phyloP scores from a whole-genome alignment of 2,329 filamentous ascomycete species.

The Capronia coronata region DNA sequence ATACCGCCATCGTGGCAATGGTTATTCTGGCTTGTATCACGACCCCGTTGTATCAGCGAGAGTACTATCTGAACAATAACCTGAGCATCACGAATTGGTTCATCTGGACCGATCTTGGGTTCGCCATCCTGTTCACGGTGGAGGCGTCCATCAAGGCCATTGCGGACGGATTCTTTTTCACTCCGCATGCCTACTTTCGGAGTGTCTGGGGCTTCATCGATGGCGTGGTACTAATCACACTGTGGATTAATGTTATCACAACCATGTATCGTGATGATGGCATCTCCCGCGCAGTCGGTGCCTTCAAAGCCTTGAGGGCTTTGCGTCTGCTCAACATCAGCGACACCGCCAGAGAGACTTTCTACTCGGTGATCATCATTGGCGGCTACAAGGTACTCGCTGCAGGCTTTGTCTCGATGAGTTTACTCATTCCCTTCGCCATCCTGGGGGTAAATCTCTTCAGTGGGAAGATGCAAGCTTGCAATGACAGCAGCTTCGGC shows the following conservation, averaged over 20 bases:
- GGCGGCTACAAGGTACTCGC: slow-evolving; percentile 92
- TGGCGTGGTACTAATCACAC: slow-evolving; percentile 77
- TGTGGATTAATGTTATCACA: slow-evolving; percentile 91
- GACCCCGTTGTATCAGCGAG: slow-evolving; percentile 86
- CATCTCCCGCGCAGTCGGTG: slow-evolving; percentile 83
- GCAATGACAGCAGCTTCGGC: slow-evolving; percentile 62
- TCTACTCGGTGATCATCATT: slow-evolving; percentile 90
- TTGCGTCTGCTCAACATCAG: slow-evolving; percentile 89
- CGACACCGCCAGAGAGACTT: slow-evolving; percentile 89
- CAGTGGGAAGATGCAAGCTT: slow-evolving; percentile 68
- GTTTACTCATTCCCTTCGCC: slow-evolving; percentile 89
- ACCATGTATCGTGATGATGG: slow-evolving; percentile 74
- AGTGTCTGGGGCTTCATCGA: slow-evolving; percentile 97
- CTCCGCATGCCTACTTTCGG: slow-evolving; percentile 92
- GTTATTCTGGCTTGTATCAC: slow-evolving; percentile 92
- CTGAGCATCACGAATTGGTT: slow-evolving; percentile 77
- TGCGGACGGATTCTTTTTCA: slow-evolving; percentile 92
- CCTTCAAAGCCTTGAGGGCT: slow-evolving; percentile 93
- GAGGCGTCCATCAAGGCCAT: slow-evolving; percentile 89
- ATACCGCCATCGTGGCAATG: slow-evolving; percentile 92
- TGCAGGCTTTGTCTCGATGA: slow-evolving; percentile 87
- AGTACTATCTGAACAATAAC: slow-evolving; percentile 62
- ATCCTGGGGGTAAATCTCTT: slow-evolving; percentile 95
- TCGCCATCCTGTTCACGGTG: slow-evolving; percentile 75
- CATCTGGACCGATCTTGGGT: slow-evolving; percentile 85